Base-by-base conservation (phyloP, 805 yeast species). In the Yarrowia hollandica region DNA sequence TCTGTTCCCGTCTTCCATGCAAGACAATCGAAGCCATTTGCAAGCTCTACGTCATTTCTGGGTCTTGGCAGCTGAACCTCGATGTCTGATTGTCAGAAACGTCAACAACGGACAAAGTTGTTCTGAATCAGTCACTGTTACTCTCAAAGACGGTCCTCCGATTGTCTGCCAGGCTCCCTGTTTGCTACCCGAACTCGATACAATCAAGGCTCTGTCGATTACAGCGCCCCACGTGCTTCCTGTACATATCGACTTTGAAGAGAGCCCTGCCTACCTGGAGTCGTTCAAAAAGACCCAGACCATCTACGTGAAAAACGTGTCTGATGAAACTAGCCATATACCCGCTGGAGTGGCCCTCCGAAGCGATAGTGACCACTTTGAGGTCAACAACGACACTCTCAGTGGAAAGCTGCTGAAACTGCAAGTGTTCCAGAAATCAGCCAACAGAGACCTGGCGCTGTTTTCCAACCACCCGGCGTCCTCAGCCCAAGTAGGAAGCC, bases 11-110 rank as follows among this genome's bases (percentile, higher is more conserved):
- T 58, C 64, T 9, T 62, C 62, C 10, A 63, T 64, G 25, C 68
- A 68, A 14, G 74, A 73, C n/a, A 74, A 77, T 41, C 82, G 81
- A 55, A 82, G 86, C 18, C 90, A 88, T 67, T 69, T 92, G 57
- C 96, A 90, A 69, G 96, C 95, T 1, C 73, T 90, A 33, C 77
- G 96, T 38, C 95, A 90, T 69, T 85, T 94, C 63, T 94, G 98
- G 97, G 86, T 90, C 0, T 72, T 94, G 62, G 81, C 95, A 0
- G 85, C 86, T 4, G 90, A 85, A 64, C 86, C 86, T 2, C 75
- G 97, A 60, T 90, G 97, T 68, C 72, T 94, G n/a, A 79, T 88
- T 4, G 78, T 86, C 0, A 77, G 94, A 60, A 90, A 90, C 68
- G 83, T 86, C 8, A 80, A 79, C 18, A 79, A 85, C 0, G 80